These are phyloP conservation scores for Gossypium turneri DNA, from an alignment of 345 rosid genomes.

Conservation along the genomic window DNA sequence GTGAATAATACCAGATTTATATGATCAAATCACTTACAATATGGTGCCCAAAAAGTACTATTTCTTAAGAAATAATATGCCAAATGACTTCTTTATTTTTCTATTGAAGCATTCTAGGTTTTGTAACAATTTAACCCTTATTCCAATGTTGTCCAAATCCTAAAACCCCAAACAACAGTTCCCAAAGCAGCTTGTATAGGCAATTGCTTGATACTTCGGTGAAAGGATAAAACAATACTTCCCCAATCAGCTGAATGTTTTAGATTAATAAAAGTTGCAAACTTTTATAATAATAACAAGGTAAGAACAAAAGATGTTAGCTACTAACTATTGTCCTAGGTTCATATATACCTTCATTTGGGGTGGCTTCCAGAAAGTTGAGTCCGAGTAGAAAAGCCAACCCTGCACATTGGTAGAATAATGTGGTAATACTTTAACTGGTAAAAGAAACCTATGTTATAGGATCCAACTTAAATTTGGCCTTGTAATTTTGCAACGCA, in stretches of 20 bases:
- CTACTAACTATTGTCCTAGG: background rate
- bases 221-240: background rate
- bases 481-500: background rate
- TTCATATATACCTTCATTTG: constrained; percentile 70
- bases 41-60: background rate
- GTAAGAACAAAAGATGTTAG: background rate
- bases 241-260: background rate
- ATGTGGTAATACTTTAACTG: background rate
- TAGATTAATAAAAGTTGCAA: background rate
- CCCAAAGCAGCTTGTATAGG: background rate
- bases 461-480: constrained; percentile 1
- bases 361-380: constrained; percentile 80
- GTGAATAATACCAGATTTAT: constrained; percentile 26
- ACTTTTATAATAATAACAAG: constrained; percentile 1
- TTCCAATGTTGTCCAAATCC: background rate
- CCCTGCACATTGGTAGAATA: constrained; percentile 51
- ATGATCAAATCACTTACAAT: background rate
- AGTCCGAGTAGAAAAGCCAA: constrained; percentile 87
- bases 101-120: background rate
- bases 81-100: background rate
- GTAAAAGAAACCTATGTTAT: background rate
- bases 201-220: background rate
- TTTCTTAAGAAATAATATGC: background rate
- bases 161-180: background rate
- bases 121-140: background rate